Evolutionary conservation across 129 eudicot species (phyloP).

Genomic region (Ambrosia artemisiifolia): DNA sequence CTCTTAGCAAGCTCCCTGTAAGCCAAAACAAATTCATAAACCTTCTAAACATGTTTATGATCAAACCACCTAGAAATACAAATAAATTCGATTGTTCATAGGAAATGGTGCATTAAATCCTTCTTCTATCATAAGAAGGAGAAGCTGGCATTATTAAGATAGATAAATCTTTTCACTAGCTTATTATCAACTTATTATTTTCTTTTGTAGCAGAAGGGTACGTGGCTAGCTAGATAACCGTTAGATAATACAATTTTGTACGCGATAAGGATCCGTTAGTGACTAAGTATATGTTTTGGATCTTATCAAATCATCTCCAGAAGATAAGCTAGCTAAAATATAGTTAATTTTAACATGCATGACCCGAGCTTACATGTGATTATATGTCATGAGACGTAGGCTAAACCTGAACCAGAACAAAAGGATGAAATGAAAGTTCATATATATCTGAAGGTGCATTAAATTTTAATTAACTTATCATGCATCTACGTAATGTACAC

Average conservation of each 20-base stretch:
- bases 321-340: not conserved
- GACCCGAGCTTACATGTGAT: not conserved
- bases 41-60: too few species aligned
- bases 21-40: too few species aligned
- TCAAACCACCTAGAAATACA: too few species aligned
- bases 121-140: too few species aligned
- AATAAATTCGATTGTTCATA: too few species aligned
- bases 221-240: not conserved
- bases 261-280: too few species aligned
- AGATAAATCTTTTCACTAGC: not conserved
- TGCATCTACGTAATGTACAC: constrained; percentile 31
- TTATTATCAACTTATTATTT: not conserved
- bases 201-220: too few species aligned
- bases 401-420: not conserved
- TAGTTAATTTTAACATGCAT: not conserved
- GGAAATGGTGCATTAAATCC: too few species aligned
- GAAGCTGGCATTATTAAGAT: not conserved
- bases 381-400: not conserved
- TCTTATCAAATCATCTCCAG: too few species aligned
- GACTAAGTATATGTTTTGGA: too few species aligned
- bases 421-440: not conserved
- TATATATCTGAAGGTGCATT: not conserved
- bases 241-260: not conserved
- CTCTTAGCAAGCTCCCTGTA: too few species aligned
- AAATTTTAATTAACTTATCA: constrained; percentile 20